Conservation (phyloP, 768 basidiomycete genomes). For the Jaapia argillacea region DNA sequence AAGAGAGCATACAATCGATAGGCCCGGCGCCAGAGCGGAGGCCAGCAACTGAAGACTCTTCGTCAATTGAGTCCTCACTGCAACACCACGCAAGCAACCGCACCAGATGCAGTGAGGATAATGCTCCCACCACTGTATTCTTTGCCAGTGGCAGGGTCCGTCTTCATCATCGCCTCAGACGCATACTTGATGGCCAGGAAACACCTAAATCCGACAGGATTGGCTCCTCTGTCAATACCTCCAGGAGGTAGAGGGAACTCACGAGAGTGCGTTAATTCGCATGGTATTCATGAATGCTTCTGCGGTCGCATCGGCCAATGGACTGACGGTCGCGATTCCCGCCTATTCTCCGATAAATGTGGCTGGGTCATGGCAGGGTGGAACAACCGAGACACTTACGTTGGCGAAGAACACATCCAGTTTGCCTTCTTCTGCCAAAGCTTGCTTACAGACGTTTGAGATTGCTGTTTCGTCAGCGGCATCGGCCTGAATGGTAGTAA, state of each 20-base stretch:
- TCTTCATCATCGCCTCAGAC: constrained; percentile 69
- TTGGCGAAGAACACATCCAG: constrained; percentile 96
- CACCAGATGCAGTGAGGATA: constrained; percentile 79
- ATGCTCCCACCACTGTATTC: constrained; percentile 67
- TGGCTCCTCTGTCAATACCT: background rate
- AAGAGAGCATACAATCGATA: constrained; percentile 54
- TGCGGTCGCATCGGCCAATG: constrained; percentile 42
- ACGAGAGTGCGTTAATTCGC: constrained; percentile 70
- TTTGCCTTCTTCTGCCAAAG: constrained; percentile 71
- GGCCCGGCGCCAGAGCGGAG: constrained; percentile 75
- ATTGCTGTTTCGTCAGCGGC: constrained; percentile 74
- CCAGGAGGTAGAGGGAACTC: constrained; percentile 5
- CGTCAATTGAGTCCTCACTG: background rate
- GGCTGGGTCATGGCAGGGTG: background rate
- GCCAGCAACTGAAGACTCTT: constrained; percentile 54
- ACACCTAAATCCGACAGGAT: constrained; percentile 36
- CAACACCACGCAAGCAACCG: too few species aligned
- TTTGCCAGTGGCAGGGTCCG: constrained; percentile 62
- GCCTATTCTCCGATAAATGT: constrained; percentile 34
- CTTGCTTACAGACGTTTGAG: constrained; percentile 55
- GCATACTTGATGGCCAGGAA: constrained; percentile 87
- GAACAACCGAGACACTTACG: constrained; percentile 30
- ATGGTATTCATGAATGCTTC: constrained; percentile 68
- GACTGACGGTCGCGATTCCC: constrained; percentile 39
- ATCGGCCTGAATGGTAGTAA: constrained; percentile 70